phyloP scores from a whole-genome alignment of 371 early-diverging fungal species.

The Nematocida ausubeli region DNA sequence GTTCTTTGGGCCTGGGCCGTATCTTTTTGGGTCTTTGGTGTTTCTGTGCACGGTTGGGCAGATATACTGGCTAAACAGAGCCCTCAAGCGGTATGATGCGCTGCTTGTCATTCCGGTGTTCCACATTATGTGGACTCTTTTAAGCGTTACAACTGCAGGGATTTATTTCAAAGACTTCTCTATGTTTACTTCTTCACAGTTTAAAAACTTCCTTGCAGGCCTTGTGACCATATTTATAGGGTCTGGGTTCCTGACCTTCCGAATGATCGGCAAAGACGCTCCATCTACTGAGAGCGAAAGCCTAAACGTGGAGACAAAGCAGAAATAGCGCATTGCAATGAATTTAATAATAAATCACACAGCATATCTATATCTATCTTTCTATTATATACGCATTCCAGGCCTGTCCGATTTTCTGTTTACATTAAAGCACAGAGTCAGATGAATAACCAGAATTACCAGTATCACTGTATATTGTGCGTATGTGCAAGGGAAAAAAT shows the following conservation, averaged over 20 bases:
- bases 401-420: too few species aligned
- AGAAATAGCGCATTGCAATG: too few species aligned
- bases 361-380: too few species aligned
- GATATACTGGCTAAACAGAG: constrained; percentile 77
- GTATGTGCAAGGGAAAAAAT: too few species aligned
- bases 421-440: too few species aligned
- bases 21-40: constrained; percentile 73
- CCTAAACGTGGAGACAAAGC: constrained; percentile 44
- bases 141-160: constrained; percentile 75
- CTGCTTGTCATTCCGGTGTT: constrained; percentile 77
- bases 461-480: too few species aligned
- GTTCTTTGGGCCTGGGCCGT: constrained; percentile 71
- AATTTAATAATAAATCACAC: too few species aligned
- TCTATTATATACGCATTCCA: too few species aligned
- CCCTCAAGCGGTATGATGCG: constrained; percentile 76
- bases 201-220: constrained; percentile 71
- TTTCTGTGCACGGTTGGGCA: constrained; percentile 74
- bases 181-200: constrained; percentile 71
- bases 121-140: constrained; percentile 75
- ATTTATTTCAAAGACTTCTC: constrained; percentile 78
- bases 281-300: constrained; percentile 34
- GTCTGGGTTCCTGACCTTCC: constrained; percentile 69
- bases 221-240: constrained; percentile 74
- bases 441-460: too few species aligned
- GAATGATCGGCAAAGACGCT: constrained; percentile 45